These are phyloP conservation scores for Xerocomellus chrysenteron DNA, from an alignment of 768 basidiomycete species.

Conservation along the genomic window DNA sequence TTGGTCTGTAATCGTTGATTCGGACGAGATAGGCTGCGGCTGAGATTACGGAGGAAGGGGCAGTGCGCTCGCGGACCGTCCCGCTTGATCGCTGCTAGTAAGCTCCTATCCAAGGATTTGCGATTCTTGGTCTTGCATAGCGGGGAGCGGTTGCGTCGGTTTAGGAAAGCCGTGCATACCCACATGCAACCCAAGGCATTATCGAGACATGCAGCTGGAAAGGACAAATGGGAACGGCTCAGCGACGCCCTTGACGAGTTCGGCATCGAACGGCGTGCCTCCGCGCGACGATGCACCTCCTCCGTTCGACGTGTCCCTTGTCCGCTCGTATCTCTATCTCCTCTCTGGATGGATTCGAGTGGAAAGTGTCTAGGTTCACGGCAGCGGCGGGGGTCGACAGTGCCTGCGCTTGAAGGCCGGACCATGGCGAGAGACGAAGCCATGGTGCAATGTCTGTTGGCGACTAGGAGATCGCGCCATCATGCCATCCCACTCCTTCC, in stretches of 20 bases:
- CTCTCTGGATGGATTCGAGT: no score
- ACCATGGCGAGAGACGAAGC: no score
- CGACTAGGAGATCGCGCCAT: no score
- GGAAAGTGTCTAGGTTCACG: no score
- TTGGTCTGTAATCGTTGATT: neutral
- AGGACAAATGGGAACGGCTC: conserved; percentile 19
- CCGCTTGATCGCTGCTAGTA: conserved; percentile 48
- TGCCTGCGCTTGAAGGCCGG: no score
- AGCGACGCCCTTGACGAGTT: no score
- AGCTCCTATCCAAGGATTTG: conserved; percentile 52
- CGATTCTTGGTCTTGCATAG: conserved; percentile 47
- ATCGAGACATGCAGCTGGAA: conserved; percentile 44
- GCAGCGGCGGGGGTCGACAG: no score
- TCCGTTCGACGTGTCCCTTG: no score
- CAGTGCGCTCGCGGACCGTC: conserved; percentile 50
- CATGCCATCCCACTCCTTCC: no score
- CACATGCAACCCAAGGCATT: conserved; percentile 51
- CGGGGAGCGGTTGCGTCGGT: conserved; percentile 55
- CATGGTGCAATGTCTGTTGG: no score
- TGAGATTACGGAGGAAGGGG: conserved; percentile 62
- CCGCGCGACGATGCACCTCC: no score
- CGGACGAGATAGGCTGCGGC: conserved; percentile 45
- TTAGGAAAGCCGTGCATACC: conserved; percentile 50
- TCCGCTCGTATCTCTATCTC: no score
- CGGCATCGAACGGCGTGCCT: neutral